Conservation (phyloP, 768 basidiomycete genomes). For the Russula brevipes region DNA sequence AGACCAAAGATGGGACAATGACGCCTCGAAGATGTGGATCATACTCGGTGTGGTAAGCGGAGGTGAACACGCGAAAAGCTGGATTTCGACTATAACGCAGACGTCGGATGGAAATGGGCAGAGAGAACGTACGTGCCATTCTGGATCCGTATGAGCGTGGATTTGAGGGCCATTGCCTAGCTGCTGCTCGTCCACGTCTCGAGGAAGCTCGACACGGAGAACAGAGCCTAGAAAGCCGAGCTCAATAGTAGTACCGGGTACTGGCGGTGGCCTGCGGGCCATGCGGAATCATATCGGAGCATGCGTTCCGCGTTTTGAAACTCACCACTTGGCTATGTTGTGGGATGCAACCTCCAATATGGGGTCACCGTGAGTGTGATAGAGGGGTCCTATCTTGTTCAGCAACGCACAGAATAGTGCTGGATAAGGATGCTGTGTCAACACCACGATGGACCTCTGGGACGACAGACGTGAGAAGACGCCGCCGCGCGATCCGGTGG, state of each 20-base stretch:
- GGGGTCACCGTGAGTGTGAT: constrained; percentile 63
- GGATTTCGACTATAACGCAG: background rate
- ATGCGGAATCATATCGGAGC: constrained; percentile 23
- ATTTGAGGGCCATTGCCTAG: constrained; percentile 44
- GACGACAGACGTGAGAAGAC: constrained; percentile 23
- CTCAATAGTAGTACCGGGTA: constrained; percentile 60
- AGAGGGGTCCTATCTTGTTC: constrained; percentile 68
- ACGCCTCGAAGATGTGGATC: constrained; percentile 56
- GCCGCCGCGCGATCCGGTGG: background rate
- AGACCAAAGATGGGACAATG: constrained; percentile 66
- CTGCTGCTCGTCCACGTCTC: constrained; percentile 66
- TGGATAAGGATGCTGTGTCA: constrained; percentile 76
- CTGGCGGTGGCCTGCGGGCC: constrained; percentile 71
- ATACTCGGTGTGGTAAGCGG: constrained; percentile 51
- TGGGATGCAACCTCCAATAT: constrained; percentile 86
- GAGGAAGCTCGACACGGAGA: constrained; percentile 66
- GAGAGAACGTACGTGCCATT: constrained; percentile 18
- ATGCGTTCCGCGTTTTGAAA: background rate
- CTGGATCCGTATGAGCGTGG: constrained; percentile 18
- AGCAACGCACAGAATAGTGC: constrained; percentile 70
- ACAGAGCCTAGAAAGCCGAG: constrained; percentile 81
- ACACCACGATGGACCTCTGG: constrained; percentile 74
- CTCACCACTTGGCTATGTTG: constrained; percentile 80
- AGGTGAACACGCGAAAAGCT: constrained; percentile 67
- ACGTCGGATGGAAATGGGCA: background rate